Base-by-base conservation (phyloP, 139 green algal species). In the Coccomyxa sp. region DNA sequence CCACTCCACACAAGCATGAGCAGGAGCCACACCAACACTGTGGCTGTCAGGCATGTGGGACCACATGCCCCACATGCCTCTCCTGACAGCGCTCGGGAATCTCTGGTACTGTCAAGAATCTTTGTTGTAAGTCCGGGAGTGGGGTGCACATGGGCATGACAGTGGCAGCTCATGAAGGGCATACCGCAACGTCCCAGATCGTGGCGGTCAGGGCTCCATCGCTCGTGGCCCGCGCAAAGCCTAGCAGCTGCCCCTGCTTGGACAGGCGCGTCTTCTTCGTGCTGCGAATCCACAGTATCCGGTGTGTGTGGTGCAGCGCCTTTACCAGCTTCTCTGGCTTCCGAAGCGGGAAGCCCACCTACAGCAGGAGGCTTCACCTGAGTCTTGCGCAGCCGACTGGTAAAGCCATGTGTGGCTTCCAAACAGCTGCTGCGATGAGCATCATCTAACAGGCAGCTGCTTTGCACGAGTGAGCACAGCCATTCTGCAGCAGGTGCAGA, bases 171-270 rank as follows among this genome's bases (percentile, higher is more conserved):
- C 18, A 64, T 18, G 70, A 14, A 68, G 14, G 8, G 55, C 83
- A 39, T 37, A 95, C 93, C 37, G 93, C 90, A 71, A 97, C 93
- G 81, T 97, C 93, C 93, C 89, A 97, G 68, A 97, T 95, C 9
- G 92, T 95, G 22, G 92, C 93, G 8, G 78, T 86, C 31, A 97
- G 80, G 18, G 86, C 87, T 34, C 90, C 89, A 73, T 97, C 93
- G 39, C 83, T 91, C n/a, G 92, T 97, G 76, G 93, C 94, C 3
- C 94, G 88, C 2, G 89, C 93, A 89, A 98, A 97, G 18, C 89
- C 94, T 0, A 96, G 82, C 70, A 96, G 72, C 82, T 95, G 89
- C 1, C 88, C 88, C 73, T 83, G n/a, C 71, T 83, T 84, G 3
- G 85, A 87, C 77, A 84, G 83, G 35, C 87, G 83, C 27, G 68